Base-by-base conservation (phyloP, 257 asterid species). In the Verbascum thapsus region DNA sequence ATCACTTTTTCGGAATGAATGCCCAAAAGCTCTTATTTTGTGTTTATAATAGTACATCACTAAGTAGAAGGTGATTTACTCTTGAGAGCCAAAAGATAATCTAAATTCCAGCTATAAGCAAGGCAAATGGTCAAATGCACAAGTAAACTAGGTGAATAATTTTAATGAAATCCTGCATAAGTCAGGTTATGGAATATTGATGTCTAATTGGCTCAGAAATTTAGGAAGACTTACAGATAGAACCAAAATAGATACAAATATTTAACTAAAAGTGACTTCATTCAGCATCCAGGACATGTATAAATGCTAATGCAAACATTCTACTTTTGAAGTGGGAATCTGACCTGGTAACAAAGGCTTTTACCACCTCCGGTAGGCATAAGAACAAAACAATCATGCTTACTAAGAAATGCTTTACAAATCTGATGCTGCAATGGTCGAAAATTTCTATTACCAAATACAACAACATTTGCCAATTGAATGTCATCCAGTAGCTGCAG, bases 291-390 rank as follows among this genome's bases (percentile, higher is more conserved):
- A 48, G 41, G 18, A 54, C 62, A 75, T 69, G 39, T 13, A 53
- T 10, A 30, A 8, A 60, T 20, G 39, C 13, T 22, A 55, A 53
- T 40, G 34, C 45, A 19, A 44, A 40, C 42, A 44, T 49, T 22
- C 56, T 56, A 10, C 20, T 19, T 47, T 42, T 42, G 22, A 70
- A 75, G 17, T 59, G 68, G 58, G 67, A 69, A 55, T 30, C 77
- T 71, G 49, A 88, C 98, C 99, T 94, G 99, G 85, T 94, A 94
- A 71, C 99, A 90, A 50, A 94, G 94, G 68, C 99, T 94, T 82
- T 90, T 94, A 68, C 97, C 99, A 58, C 99, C 99, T 69, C 97
- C 96, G 34, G 99, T 94, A 50, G 99, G 97, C 96, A 94, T 79
- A 56, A 94, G 91, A 74, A 94, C 79, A 76, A 94, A 94, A 69